These are phyloP conservation scores for Tetracladium marchalianum DNA, from an alignment of 495 filamentous ascomycete species.

Conservation along the genomic window DNA sequence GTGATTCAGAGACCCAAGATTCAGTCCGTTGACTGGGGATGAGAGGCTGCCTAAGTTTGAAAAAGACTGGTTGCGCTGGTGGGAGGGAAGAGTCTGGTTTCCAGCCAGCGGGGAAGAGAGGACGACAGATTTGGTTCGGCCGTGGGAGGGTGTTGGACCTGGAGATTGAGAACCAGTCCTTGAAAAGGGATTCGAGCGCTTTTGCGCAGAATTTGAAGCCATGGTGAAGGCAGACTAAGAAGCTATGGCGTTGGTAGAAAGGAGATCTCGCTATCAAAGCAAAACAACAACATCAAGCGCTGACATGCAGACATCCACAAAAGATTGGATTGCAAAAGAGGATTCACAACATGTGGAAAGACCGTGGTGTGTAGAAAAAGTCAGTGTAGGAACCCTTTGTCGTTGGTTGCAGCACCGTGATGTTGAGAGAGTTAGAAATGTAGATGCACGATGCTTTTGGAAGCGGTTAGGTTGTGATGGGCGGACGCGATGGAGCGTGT, in stretches of 20 bases:
- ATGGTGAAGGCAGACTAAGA: conserved; percentile 8
- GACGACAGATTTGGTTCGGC: conserved; percentile 64
- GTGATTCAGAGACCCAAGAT: background rate
- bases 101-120: conserved; percentile 43
- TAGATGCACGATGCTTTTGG: too few species aligned
- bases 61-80: conserved; percentile 33
- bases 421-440: too few species aligned
- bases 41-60: conserved; percentile 18
- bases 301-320: background rate
- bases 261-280: background rate
- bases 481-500: too few species aligned
- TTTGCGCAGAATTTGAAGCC: conserved; percentile 16
- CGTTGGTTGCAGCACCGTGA: too few species aligned
- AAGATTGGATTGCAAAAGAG: too few species aligned
- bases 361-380: too few species aligned
- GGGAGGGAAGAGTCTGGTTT: conserved; percentile 23
- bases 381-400: too few species aligned
- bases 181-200: conserved; percentile 65
- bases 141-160: conserved; percentile 31
- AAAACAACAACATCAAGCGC: conserved; percentile 10
- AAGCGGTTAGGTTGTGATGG: too few species aligned
- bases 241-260: background rate
- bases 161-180: conserved; percentile 47
- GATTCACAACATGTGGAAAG: too few species aligned
- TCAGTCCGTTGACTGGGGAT: background rate